phyloP scores from a whole-genome alignment of 441 rosid species.

The Brassica balearica region DNA sequence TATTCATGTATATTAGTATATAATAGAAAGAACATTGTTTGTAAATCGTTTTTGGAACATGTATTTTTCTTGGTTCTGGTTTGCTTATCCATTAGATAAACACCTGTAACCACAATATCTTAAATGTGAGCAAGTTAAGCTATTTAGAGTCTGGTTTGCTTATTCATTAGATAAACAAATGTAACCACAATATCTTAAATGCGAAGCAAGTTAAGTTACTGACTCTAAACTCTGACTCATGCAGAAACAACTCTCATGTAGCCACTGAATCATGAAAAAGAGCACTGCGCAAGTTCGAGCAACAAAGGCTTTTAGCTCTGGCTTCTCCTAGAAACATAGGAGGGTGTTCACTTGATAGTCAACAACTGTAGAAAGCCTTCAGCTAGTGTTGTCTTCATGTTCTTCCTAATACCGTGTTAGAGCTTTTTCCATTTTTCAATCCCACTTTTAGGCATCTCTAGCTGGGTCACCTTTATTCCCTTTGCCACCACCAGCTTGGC shows the following conservation, averaged over 20 bases:
- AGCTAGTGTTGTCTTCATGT: too few species aligned
- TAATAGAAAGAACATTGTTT: not conserved
- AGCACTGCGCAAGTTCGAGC: conserved; percentile 90
- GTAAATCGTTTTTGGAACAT: not conserved
- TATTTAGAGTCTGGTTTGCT: too few species aligned
- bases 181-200: conserved; percentile 46
- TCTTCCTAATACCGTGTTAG: too few species aligned
- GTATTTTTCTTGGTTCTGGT: not conserved
- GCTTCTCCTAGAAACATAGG: conserved; percentile 85
- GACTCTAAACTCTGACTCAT: conserved; percentile 76
- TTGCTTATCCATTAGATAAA: conserved; percentile 9
- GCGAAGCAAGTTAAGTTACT: conserved; percentile 45
- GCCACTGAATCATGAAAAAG: conserved; percentile 87
- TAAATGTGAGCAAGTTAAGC: not conserved
- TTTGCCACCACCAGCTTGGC: too few species aligned
- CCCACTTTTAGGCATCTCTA: too few species aligned
- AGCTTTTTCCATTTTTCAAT: too few species aligned
- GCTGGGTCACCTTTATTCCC: too few species aligned
- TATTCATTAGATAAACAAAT: not conserved
- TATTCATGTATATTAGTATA: not conserved
- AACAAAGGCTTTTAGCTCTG: conserved; percentile 68
- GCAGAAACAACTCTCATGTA: conserved; percentile 78
- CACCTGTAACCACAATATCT: not conserved
- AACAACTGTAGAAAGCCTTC: conserved; percentile 50
- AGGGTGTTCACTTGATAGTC: conserved; percentile 91